Base-by-base conservation (phyloP, 345 rosid species). In the Euphorbia lathyris region DNA sequence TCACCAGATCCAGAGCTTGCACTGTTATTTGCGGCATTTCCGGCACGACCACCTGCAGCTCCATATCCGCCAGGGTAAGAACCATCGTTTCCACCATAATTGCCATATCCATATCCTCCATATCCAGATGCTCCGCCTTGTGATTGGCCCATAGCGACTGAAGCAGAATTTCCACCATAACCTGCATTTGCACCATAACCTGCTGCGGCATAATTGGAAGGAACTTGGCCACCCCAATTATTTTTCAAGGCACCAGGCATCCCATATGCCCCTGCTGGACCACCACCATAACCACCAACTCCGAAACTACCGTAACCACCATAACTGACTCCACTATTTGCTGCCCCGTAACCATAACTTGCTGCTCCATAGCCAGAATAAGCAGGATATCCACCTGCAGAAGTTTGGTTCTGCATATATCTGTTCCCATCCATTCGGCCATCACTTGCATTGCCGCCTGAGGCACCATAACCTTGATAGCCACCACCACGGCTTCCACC, bases 221-320 rank as follows among this genome's bases (percentile, higher is more conserved):
- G 79, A 80, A 69, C 68, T 72, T 77, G 84, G 71, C 69, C 53
- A 26, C 74, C 71, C 80, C 80, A 76, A 12, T 63, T 55, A 64
- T 65, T 69, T 69, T 65, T 74, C 16, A 77, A 40, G 62, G 76
- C 66, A 71, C 76, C 76, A 66, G 80, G 75, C 69, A 73, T 70
- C 50, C 75, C 80, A 58, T 81, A 81, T 34, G 81, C 74, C 12
- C 76, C 83, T 4, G 80, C n/a, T 26, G 71, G 72, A 66, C 75
- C 80, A 34, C 65, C 78, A 52, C 80, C 83, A 67, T 80, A 76
- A 63, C 80, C 75, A 40, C 79, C 42, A 51, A 76, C 68, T 50
- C 71, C 81, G 53, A 63, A 81, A 68, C 78, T 45, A 9, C 74
- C 71, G 65, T 81, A 81, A 43, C 73, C 77, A 48, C 79, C 80